These are phyloP conservation scores for Pavlovales sp. DNA, from an alignment of 208 protist species.

Conservation along the genomic window DNA sequence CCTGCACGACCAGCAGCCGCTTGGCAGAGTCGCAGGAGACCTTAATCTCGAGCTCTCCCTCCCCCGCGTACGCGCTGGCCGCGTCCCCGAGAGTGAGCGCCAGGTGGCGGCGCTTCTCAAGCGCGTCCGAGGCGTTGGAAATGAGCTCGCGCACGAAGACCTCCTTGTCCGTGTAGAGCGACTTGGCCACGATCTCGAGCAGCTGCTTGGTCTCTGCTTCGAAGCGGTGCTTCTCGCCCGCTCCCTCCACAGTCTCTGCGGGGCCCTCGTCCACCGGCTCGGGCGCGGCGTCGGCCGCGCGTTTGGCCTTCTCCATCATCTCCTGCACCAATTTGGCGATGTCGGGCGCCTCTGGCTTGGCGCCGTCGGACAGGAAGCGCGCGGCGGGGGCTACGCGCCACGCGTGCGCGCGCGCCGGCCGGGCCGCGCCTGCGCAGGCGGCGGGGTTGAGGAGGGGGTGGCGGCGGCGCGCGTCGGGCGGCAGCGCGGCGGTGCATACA, in stretches of 20 bases:
- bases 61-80: background rate
- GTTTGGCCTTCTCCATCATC: background rate
- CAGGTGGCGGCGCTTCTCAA: slow-evolving; percentile 86
- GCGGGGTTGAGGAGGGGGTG: too few species aligned
- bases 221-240: slow-evolving; percentile 66
- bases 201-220: slow-evolving; percentile 96
- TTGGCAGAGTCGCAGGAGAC: slow-evolving; percentile 77
- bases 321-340: background rate
- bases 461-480: too few species aligned
- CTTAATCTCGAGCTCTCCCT: background rate
- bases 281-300: too few species aligned
- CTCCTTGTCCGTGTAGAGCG: slow-evolving; percentile 93
- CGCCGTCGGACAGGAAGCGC: too few species aligned
- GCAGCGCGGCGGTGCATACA: too few species aligned
- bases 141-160: slow-evolving; percentile 96
- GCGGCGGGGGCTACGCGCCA: too few species aligned
- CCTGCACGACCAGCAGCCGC: slow-evolving; percentile 79
- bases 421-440: too few species aligned
- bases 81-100: slow-evolving; percentile 50
- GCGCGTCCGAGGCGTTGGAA: slow-evolving; percentile 92
- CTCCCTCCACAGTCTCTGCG: background rate
- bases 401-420: too few species aligned
- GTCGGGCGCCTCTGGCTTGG: too few species aligned
- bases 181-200: slow-evolving; percentile 93
- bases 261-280: too few species aligned